A percentile compares a stretch with the other conserved stretches of the same genome.
Evolutionary conservation across 768 basidiomycete genomes (phyloP).

Genomic region (Harrya chromipes): DNA sequence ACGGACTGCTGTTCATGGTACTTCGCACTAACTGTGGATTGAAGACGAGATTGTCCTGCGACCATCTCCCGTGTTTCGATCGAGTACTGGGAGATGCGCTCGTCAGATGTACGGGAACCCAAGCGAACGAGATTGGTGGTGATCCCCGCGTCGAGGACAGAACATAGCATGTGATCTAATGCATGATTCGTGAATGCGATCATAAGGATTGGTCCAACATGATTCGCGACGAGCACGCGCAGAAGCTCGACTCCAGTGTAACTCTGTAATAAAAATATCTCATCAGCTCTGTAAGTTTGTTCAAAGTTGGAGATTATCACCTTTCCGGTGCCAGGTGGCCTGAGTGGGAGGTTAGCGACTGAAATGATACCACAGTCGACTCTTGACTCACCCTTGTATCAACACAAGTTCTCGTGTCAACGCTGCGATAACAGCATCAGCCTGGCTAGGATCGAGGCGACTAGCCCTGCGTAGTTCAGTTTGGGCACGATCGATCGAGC

Average conservation of each 20-base stretch:
- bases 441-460: constrained; percentile 67
- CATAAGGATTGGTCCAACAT: constrained; percentile 51
- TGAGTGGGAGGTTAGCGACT: constrained; percentile 19
- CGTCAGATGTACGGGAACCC: constrained; percentile 61
- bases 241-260: constrained; percentile 69
- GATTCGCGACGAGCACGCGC: constrained; percentile 55
- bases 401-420: constrained; percentile 58
- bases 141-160: constrained; percentile 62
- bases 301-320: constrained; percentile 27
- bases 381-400: constrained; percentile 61
- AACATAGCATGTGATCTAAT: constrained; percentile 66
- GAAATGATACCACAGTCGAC: not conserved
- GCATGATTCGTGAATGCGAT: constrained; percentile 79
- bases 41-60: constrained; percentile 41
- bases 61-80: constrained; percentile 55
- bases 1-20: constrained; percentile 41
- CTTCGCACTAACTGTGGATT: constrained; percentile 32
- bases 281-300: not conserved
- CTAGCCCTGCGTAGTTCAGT: constrained; percentile 44
- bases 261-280: constrained; percentile 36
- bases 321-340: constrained; percentile 80
- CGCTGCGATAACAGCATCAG: constrained; percentile 61
- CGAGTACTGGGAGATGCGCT: constrained; percentile 56
- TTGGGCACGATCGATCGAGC: constrained; percentile 48
- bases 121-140: constrained; percentile 64